Base-by-base conservation (phyloP, 108 stramenopile genomes). In the Pseudonitzschia delicatissima region DNA sequence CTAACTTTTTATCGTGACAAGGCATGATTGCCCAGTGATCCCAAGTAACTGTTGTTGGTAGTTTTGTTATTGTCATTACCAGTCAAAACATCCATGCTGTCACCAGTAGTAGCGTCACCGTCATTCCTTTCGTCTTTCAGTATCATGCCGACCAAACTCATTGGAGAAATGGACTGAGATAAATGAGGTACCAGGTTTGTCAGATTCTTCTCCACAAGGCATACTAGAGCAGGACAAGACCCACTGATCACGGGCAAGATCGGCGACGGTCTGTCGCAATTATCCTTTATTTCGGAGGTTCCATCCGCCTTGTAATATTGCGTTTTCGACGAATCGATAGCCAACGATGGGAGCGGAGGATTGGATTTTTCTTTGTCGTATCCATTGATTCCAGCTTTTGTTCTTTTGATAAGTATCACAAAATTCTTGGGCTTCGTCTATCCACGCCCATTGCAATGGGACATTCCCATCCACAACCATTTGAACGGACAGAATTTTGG, bases 1-100 rank as follows among this genome's bases (percentile, higher is more conserved):
- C 99, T 27, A 99, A 76, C 79, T 99, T 99, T 67, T 98, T 99
- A 77, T 99, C 99, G 67, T 95, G 95, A 84, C 99, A 99, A 13
- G 98, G 98, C 93, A 93, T 93, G 58, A 99, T 81, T 9, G 95
- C 90, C 75, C 74, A 76, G 42, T 76, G 68, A 26, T 76, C 67
- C 58, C 66, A 74, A 4, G 21, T 47, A 5, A n/a, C 33, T 61
- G 18, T 6, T 45, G 9, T 17, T 64, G 23, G 2, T 48, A 18
- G 9, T 48, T 4, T 1, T 1, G 1, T 27, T 51, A 13, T 21
- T 71, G 32, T 36, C 74, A 66, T 31, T 71, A 36, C 63, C 84
- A 72, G 2, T 69, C 26, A n/a, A 74, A 67, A 83, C 90, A 21
- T 78, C 76, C 34, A 83, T 48, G 11, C 68, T n/a, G 13, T 61